phyloP scores from a whole-genome alignment of 148 eudicot genomes.

The Chenopodium berlandieri region DNA sequence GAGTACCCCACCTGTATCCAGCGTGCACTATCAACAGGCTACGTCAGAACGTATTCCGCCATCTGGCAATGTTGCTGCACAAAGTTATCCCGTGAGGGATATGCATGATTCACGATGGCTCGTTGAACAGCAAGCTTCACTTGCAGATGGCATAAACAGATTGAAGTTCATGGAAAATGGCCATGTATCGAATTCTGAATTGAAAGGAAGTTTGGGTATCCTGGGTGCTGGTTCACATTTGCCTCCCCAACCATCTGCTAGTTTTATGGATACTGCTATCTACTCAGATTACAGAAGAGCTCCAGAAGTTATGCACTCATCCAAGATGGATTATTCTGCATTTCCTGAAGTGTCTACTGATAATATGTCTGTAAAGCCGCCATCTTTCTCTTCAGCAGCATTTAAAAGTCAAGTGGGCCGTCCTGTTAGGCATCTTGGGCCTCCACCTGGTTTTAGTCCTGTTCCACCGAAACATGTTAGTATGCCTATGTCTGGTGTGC shows the following conservation, averaged over 20 bases:
- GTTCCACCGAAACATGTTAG: constrained; percentile 44
- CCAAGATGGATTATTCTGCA: constrained; percentile 31
- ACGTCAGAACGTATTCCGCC: constrained; percentile 22
- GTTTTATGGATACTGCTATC: constrained; percentile 20
- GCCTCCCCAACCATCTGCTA: constrained; percentile 32
- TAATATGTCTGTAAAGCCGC: constrained; percentile 28
- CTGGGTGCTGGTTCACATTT: constrained; percentile 30
- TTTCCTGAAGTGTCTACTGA: constrained; percentile 30
- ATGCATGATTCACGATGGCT: constrained; percentile 29
- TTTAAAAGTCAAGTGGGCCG: constrained; percentile 43
- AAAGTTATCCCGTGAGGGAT: constrained; percentile 33
- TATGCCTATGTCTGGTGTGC: constrained; percentile 33
- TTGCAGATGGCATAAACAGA: constrained; percentile 35
- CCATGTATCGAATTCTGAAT: constrained; percentile 25
- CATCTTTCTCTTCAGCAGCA: constrained; percentile 28
- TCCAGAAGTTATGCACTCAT: constrained; percentile 29
- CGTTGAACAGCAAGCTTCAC: constrained; percentile 33
- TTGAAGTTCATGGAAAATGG: constrained; percentile 43
- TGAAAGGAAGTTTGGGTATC: constrained; percentile 28
- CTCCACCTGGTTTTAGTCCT: constrained; percentile 63
- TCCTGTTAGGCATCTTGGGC: constrained; percentile 65
- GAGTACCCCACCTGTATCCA: constrained; percentile 16
- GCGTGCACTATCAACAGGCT: constrained; percentile 20
- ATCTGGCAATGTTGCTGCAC: constrained; percentile 23
- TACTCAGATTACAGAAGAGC: constrained; percentile 34